Base-by-base conservation (phyloP, 805 yeast species). In the Debaryomyces hansenii region DNA sequence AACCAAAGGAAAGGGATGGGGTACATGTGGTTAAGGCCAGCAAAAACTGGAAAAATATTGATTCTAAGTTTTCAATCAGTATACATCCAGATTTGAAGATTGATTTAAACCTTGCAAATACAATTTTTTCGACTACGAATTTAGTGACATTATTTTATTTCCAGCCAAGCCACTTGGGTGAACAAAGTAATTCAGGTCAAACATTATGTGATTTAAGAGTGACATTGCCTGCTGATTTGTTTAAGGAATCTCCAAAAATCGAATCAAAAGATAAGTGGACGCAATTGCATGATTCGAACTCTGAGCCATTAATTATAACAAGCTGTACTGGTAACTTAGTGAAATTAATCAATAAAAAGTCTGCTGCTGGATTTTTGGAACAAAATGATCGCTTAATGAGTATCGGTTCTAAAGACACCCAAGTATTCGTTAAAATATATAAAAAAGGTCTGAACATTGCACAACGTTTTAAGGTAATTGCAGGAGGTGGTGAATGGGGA, bases 401-500 rank as follows among this genome's bases (percentile, higher is more conserved):
- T 12, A 42, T 70, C 4, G 69, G 62, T 8, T 69, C 77, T 20
- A 75, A 73, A 45, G 78, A 74, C 18, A 70, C 78, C 4, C 63
- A 69, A 49, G 74, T 75, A 1, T 73, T 60, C 48, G 75, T 67
- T 6, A 67, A 67, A 47, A 29, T 73, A 11, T 53, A 51, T 44
- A 47, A 55, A 20, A 48, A 37, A 15, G 48, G 45, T 5, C 42
- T 32, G 18, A 41, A 20, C 12, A 34, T 20, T 0, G 56, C 62
- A 4, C 55, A 59, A 44, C 66, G 74, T 44, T 77, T 67, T 59
- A 77, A 79, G 56, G 82, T 85, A 16, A 71, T 82, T 31, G 90
- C 88, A 4, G 90, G 90, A 4, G 90, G 90, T 2, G 85, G 89
- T 2, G 83, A 84, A 2, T 85, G 90, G 90, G 87, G 89, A 1